Evolutionary conservation across 208 protist genomes (phyloP), one percentile per base, ranked within the genome.

Genomic region (Leishmania tarentolae): DNA sequence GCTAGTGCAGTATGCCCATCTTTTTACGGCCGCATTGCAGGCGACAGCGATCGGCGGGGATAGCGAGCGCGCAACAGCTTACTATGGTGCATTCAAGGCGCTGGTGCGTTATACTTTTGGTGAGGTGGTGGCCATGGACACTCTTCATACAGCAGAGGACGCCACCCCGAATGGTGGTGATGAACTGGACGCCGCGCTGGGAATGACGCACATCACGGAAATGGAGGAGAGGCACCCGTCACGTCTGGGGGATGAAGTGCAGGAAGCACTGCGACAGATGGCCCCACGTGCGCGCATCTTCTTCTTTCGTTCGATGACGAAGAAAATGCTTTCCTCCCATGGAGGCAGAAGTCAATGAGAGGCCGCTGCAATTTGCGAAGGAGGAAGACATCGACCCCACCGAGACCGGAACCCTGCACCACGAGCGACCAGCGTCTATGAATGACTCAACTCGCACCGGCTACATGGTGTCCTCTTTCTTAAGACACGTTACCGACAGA

Each of bases 301-400:
- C 35, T 96, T 93, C 79, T 86, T 96, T 75, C 89, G 93, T 15
- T 91, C 91, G 17, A 92, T 96, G 93, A 94, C 91, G n/a, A 94
- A 95, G 70, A 93, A 90, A 72, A 83, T 89, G 85, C 82, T 93
- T 1, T 35, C 21, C 0, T 37, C 44, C 9, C 40, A 46, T 46
- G 19, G 21, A 2, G 69, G 9, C 2, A 50, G 4, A 5, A 19
- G 69, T 8, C n/a, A 28, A 73, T 11, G 3, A 73, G 44, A 31
- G 42, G 31, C 9, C 13, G 24, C 28, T 31, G 31, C 6, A 35
- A 24, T 50, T 44, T 7, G 42, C 4, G 15, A 44, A n/a, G n/a
- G 44, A 50, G 69, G 11, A 50, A 2, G 15, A 52, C 69, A 52
- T 53, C 24, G 44, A 21, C 31, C 15, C 3, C 15, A 19, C 61